Base-by-base conservation (phyloP, 1,284 basidiomycete genomes). In the Pyrrhoderma lamaoense region DNA sequence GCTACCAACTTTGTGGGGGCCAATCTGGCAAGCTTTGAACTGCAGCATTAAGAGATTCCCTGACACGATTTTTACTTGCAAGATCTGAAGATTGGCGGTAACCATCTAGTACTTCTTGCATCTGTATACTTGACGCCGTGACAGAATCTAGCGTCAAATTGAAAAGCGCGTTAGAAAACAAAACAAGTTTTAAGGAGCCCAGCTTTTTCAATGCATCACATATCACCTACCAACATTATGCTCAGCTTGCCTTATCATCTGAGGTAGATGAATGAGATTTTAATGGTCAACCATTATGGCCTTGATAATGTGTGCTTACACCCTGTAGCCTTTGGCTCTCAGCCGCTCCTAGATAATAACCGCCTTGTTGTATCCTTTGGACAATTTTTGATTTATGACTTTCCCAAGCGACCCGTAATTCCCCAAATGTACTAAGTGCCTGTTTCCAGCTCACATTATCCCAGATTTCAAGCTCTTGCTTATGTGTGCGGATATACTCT, bases 41-140 rank as follows among this genome's bases (percentile, higher is more conserved):
- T 3, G 80, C 76, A 27, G 79, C 77, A 56, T 82, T 82, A 34
- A 74, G 75, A 2, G 78, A 76, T 61, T 82, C 77, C 21, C 78
- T 71, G 13, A 82, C 80, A 18, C 78, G 72, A 31, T 66, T 68
- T 59, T 80, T 82, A 58, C 77, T 77, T 8, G 76, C 70, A 27
- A 63, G 47, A 60, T 82, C 80, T 0, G 69, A 67, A 7, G 80
- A 82, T 34, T 79, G 77, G 27, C 79, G 70, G 60, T 82, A 82
- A 8, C 73, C 75, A 14, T 70, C 59, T 55, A 73, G 75, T 13
- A 79, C 79, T 58, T 82, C 80, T 52, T 72, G 69, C 62, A 82
- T 73, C 61, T 82, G 80, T 57, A 79, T 78, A 2, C 70, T 67
- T 0, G 73, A 79, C 1, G 79, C 80, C 3, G 71, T 68, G 14